Evolutionary conservation across 2,329 filamentous ascomycete species (phyloP).

Genomic region (Trichoderma sp.): DNA sequence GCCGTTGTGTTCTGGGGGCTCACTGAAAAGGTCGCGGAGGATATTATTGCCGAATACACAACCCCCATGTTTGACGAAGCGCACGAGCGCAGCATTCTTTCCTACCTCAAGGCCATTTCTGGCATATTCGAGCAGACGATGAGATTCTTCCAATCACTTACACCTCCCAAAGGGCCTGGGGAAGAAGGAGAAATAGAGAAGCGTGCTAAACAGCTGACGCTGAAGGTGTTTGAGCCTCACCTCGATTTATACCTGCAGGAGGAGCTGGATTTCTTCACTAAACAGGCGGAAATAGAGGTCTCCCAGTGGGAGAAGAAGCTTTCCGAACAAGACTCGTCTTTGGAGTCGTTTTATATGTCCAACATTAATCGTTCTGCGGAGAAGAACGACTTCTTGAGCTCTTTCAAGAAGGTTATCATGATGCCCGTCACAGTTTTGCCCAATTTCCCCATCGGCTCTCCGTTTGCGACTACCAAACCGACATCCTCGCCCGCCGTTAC

Average conservation of each 20-base stretch:
- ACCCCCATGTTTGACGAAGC: conserved; percentile 85
- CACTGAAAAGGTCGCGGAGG: conserved; percentile 79
- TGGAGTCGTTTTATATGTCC: conserved; percentile 94
- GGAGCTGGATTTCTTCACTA: conserved; percentile 83
- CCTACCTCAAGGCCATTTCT: conserved; percentile 83
- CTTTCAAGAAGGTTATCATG: conserved; percentile 99
- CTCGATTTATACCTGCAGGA: conserved; percentile 92
- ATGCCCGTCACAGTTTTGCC: conserved; percentile 93
- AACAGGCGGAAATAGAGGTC: conserved; percentile 75
- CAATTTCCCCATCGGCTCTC: conserved; percentile 61
- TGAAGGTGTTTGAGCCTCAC: conserved; percentile 83
- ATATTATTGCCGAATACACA: conserved; percentile 83
- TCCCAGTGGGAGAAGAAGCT: conserved; percentile 87
- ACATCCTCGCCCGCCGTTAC: conserved; percentile 27
- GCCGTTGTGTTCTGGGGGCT: conserved; percentile 74
- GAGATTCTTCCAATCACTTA: conserved; percentile 72
- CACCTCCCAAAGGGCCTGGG: conserved; percentile 63
- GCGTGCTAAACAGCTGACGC: conserved; percentile 66
- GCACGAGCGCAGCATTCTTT: conserved; percentile 70
- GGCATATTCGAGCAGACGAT: conserved; percentile 85
- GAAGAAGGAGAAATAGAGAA: conserved; percentile 56
- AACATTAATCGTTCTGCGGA: conserved; percentile 93
- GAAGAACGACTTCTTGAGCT: conserved; percentile 93
- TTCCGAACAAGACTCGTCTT: conserved; percentile 83
- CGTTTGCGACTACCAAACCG: conserved; percentile 53